Base-by-base conservation (phyloP, 768 basidiomycete species). In the Auricularia sp. region DNA sequence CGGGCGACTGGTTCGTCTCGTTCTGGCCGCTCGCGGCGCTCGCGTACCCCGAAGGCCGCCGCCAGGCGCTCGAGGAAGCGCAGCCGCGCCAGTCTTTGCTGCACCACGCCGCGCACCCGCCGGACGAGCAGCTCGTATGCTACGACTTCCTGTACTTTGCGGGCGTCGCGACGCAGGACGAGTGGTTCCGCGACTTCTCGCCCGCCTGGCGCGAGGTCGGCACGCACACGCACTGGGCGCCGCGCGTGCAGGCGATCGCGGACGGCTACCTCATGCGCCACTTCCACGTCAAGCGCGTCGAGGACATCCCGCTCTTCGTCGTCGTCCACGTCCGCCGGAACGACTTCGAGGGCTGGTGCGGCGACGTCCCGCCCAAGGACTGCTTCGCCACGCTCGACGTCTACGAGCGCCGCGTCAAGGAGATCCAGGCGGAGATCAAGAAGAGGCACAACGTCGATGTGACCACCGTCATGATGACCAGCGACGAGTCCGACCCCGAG, bases 201-300 rank as follows among this genome's bases (percentile, higher is more conserved):
- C 84, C 84, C 21, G 83, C 80, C 18, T 87, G 85, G 85, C 74
- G 80, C 68, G 79, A 78, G 70, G 82, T 82, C 39, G 84, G 82
- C 18, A 75, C 78, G 66, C 71, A 84, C 68, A 76, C 85, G 75
- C 77, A 76, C 63, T 87, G 82, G 82, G 76, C 77, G 2, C 72
- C 76, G 7, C 68, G 67, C 29, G 69, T 87, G 11, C 72, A 78
- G 65, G 66, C 69, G 4, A 67, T 85, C 21, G 79, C 82, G 3
- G 73, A 80, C 47, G 65, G 73, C 21, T 83, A 84, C 69, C 73
- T 83, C 35, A 74, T 81, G 56, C 56, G 56, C 24, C 56, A 59
- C 34, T 59, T 59, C 29, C 11, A 34, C 29, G 56, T 59, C 13
- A 63, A 71, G 24, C 73, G 75, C 42, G 70, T 73, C n/a, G 72